A percentile compares a stretch with the other conserved stretches of the same genome.
These are phyloP conservation scores for Lycium ferocissimum DNA, from an alignment of 257 asterid species.

Conservation along the genomic window DNA sequence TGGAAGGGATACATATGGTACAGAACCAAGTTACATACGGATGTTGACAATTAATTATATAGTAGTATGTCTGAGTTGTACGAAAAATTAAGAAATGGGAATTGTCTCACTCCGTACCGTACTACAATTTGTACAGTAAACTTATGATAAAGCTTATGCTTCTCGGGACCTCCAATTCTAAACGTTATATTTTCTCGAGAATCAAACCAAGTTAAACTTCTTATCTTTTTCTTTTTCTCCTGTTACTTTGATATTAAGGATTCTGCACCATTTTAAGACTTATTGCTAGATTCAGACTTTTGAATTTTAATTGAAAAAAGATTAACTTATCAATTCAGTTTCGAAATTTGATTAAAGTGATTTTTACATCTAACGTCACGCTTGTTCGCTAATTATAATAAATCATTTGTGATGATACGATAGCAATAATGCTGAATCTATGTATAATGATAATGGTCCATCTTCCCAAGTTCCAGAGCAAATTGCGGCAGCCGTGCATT, in stretches of 20 bases:
- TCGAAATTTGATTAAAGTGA: no score
- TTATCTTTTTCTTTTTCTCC: background rate
- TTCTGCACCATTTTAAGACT: no score
- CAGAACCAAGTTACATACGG: background rate
- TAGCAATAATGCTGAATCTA: background rate
- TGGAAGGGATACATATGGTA: background rate
- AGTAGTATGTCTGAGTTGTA: background rate
- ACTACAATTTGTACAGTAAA: background rate
- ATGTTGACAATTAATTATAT: background rate
- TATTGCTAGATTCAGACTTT: no score
- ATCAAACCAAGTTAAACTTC: background rate
- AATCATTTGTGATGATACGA: background rate
- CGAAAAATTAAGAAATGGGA: background rate
- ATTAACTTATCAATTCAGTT: no score
- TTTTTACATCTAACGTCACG: background rate
- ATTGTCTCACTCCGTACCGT: background rate
- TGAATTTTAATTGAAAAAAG: no score
- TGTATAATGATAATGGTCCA: background rate
- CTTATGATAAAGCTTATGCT: background rate
- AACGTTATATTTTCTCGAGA: background rate
- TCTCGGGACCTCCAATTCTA: no score
- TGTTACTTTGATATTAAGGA: background rate
- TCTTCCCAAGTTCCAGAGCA: background rate
- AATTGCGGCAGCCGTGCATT: background rate
- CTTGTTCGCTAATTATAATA: background rate